Base-by-base conservation (phyloP, 2,329 filamentous ascomycete species). In the Zymoseptoria passerinii region DNA sequence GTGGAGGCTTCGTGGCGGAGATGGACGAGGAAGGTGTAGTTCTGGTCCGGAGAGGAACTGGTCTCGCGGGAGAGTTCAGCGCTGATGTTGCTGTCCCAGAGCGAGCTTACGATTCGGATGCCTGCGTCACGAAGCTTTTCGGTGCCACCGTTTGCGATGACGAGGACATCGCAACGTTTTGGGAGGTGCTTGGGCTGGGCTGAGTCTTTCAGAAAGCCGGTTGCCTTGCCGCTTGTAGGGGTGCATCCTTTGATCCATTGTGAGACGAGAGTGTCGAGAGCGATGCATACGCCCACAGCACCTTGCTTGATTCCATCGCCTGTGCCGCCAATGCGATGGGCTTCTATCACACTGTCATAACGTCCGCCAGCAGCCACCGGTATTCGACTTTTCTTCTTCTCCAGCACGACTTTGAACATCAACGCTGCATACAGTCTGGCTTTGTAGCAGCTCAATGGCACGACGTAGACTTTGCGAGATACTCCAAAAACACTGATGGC, bases 311-410 rank as follows among this genome's bases (percentile, higher is more conserved):
- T 50, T 10, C 53, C 79, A 81, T 48, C 83, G 13, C 8, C 13
- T 79, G 49, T 85, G 82, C 63, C 85, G 87, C 4, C 50, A 2
- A 89, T 88, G 8, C 86, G 83, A 68, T 95, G 89, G 61, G 95
- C 89, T 70, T 86, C 85, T 63, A 99, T 92, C 19, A 99, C 77
- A 52, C 85, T 84, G 71, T 99, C 95, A 71, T 99, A 99, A 53
- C 94, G 84, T 2, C 94, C 94, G 54, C 95, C 94, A 29, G 92
- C 94, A 5, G 92, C 94, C 68, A 97, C 90, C 0, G 97, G 89
- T 65, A 94, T 88, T 66, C 79, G 77, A 60, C 83, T 86, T 61
- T 87, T 83, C 71, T 90, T 95, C 61, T 83, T 86, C 71, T 97
- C 92, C 63, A 92, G 90, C 1, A 96, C 76, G 68, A 91, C 96